Evolutionary conservation across 805 yeast species (phyloP).

Genomic region (Candida gorgasii): DNA sequence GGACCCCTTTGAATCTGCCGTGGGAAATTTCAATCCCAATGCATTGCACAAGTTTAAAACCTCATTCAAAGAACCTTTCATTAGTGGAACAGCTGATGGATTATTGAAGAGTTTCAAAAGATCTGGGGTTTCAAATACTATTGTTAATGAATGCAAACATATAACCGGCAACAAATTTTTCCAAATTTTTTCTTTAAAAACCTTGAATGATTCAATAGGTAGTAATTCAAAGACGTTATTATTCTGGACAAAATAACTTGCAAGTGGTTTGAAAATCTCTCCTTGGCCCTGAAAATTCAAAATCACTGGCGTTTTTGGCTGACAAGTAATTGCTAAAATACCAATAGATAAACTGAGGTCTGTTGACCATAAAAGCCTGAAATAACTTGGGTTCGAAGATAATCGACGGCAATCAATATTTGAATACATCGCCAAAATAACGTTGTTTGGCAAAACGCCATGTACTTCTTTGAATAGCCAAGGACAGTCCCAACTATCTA

Average conservation of each 20-base stretch:
- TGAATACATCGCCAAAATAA: conserved; percentile 16
- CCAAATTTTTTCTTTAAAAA: conserved; percentile 12
- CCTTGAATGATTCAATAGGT: conserved; percentile 4
- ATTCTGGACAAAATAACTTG: neutral
- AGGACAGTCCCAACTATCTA: conserved; percentile 18
- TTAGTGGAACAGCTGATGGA: conserved; percentile 11
- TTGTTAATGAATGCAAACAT: conserved; percentile 19
- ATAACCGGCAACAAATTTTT: conserved; percentile 14
- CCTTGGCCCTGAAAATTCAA: conserved; percentile 6
- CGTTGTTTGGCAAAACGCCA: conserved; percentile 9
- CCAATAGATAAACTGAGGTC: conserved; percentile 9
- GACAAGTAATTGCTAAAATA: neutral
- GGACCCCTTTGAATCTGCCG: conserved; percentile 12
- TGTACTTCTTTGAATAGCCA: conserved; percentile 16
- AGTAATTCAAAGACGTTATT: neutral
- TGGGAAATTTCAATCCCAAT: conserved; percentile 11
- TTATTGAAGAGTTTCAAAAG: conserved; percentile 13
- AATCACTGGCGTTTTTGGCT: neutral
- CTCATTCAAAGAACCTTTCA: conserved; percentile 20
- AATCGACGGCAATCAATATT: conserved; percentile 18
- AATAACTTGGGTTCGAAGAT: conserved; percentile 8
- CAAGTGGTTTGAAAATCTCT: neutral
- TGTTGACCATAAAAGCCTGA: conserved; percentile 11
- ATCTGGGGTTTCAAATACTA: conserved; percentile 21
- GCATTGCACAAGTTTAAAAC: conserved; percentile 10